Percentiles rank a stretch among this genome's conserved stretches.
Evolutionary conservation across 331 rosid species (phyloP).

Genomic region (Arachis monticola): DNA sequence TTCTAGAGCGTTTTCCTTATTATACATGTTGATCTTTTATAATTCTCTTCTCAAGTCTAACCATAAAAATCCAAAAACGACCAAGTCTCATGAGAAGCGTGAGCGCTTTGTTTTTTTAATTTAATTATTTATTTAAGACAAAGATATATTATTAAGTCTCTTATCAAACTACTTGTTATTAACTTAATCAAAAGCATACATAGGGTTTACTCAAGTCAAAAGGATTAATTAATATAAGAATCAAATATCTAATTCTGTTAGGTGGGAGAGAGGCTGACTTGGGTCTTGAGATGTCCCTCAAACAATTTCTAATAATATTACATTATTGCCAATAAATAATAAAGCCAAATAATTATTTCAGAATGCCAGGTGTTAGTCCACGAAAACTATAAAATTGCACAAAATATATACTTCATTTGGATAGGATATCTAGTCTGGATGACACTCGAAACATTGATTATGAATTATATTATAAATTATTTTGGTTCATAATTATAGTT

Average conservation of each 20-base stretch:
- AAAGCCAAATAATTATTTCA: background rate
- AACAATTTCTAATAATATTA: constrained; percentile 19
- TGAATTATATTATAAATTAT: background rate
- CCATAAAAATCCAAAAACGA: constrained; percentile 35
- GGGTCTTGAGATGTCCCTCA: constrained; percentile 36
- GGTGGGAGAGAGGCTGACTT: constrained; percentile 49
- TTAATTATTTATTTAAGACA: background rate
- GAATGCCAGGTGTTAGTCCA: constrained; percentile 38
- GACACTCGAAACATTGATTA: constrained; percentile 5
- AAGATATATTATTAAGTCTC: background rate
- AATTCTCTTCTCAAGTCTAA: background rate
- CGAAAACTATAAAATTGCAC: constrained; percentile 9
- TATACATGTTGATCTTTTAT: constrained; percentile 31
- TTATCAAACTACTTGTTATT: constrained; percentile 30
- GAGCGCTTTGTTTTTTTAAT: constrained; percentile 16
- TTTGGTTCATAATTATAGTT: background rate
- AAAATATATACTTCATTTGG: background rate
- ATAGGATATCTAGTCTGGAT: constrained; percentile 37
- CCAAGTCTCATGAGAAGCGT: constrained; percentile 35
- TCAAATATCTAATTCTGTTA: constrained; percentile 33
- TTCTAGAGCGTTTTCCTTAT: constrained; percentile 30
- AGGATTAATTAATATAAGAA: constrained; percentile 37
- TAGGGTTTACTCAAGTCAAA: constrained; percentile 47
- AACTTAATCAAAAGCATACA: constrained; percentile 29
- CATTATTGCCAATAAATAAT: constrained; percentile 10